Evolutionary conservation across 179 eudicot genomes (phyloP).

Genomic region (Vitellaria paradoxa): DNA sequence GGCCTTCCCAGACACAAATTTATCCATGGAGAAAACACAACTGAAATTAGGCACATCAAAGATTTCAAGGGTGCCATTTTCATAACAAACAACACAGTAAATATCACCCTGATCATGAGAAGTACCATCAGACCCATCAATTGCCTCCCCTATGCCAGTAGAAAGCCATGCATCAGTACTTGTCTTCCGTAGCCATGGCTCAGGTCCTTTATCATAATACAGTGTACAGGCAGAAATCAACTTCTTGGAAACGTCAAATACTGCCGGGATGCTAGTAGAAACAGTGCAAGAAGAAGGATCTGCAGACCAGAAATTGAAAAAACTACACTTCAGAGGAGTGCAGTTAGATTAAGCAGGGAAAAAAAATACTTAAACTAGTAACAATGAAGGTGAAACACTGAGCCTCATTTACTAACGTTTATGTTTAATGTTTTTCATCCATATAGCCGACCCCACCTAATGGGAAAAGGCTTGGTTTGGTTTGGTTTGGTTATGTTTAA

Average conservation of each 20-base stretch:
- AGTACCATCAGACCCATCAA: conserved; percentile 87
- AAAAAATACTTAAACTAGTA: not conserved
- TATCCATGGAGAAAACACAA: conserved; percentile 73
- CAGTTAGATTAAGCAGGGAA: not conserved
- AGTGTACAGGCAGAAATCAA: conserved; percentile 80
- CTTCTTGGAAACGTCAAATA: conserved; percentile 63
- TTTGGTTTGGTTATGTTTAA: no score
- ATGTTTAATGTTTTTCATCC: no score
- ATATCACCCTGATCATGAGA: conserved; percentile 79
- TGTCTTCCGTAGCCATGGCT: conserved; percentile 93
- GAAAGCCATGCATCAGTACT: conserved; percentile 99
- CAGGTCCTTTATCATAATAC: conserved; percentile 90
- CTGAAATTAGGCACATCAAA: conserved; percentile 86
- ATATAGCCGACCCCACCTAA: no score
- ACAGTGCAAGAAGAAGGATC: conserved; percentile 86
- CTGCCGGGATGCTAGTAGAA: conserved; percentile 58
- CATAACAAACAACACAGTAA: conserved; percentile 79
- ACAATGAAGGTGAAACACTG: not conserved
- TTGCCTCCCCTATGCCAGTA: conserved; percentile 79
- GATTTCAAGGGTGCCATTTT: conserved; percentile 81
- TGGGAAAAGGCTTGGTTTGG: no score
- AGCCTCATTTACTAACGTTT: no score
- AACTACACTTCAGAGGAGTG: not conserved
- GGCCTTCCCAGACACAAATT: conserved; percentile 76
- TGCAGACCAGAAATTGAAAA: conserved; percentile 25